Conservation (phyloP, 306 rosid genomes). For the Prunus fruticosa region DNA sequence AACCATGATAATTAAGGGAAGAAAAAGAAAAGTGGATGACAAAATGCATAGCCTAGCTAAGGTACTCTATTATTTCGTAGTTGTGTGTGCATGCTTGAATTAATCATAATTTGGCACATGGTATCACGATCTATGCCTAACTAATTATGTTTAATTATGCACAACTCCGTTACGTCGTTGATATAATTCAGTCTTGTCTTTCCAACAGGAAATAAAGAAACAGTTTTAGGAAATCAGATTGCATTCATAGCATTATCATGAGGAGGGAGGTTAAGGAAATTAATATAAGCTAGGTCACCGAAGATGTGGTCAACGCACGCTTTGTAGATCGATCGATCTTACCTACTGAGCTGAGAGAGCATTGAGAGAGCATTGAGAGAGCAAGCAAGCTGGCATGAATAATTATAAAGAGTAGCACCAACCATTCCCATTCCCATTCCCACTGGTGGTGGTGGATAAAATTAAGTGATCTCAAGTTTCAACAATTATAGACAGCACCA, state of each 20-base stretch:
- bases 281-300: background rate
- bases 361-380: background rate
- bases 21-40: background rate
- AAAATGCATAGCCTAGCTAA: background rate
- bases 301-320: background rate
- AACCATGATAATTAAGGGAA: background rate
- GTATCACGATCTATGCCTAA: background rate
- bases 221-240: too few species aligned
- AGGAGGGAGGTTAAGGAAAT: too few species aligned
- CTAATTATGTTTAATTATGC: too few species aligned
- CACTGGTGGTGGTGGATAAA: too few species aligned
- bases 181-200: background rate
- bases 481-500: too few species aligned
- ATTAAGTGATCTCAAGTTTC: too few species aligned
- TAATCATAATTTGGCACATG: background rate
- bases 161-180: background rate
- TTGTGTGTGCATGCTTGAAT: background rate
- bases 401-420: background rate
- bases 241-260: too few species aligned
- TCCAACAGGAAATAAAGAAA: background rate
- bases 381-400: slow-evolving; percentile 2
- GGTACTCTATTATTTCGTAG: background rate
- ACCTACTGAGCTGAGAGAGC: background rate
- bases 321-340: background rate
- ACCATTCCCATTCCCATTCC: background rate